phyloP scores from a whole-genome alignment of 805 yeast genomes.

The Wickerhamomyces queroliae region DNA sequence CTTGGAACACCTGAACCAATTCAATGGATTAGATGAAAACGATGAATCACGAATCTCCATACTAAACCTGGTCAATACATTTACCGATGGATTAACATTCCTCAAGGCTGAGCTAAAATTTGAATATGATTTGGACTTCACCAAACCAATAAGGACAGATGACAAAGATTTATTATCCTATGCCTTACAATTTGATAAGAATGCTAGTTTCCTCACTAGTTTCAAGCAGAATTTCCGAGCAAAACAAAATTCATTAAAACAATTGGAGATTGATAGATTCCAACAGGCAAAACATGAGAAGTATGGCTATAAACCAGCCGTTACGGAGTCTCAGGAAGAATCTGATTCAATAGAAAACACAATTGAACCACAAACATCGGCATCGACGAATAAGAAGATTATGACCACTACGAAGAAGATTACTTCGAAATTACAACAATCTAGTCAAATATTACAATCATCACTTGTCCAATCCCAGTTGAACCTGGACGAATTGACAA shows the following conservation, averaged over 20 bases:
- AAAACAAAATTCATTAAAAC: neutral
- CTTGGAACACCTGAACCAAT: conserved; percentile 5
- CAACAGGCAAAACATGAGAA: conserved; percentile 5
- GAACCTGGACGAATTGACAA: conserved; percentile 19
- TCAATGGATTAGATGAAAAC: conserved; percentile 9
- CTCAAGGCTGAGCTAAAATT: conserved; percentile 13
- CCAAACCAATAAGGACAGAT: neutral
- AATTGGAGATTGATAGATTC: conserved; percentile 2
- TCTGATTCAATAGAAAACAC: neutral
- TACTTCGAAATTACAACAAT: conserved; percentile 17
- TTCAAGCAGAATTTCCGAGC: neutral
- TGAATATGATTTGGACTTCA: conserved; percentile 10
- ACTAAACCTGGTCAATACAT: conserved; percentile 10
- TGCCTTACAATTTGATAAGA: conserved; percentile 6
- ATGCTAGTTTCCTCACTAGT: neutral
- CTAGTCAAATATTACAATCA: conserved; percentile 19
- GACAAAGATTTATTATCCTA: neutral
- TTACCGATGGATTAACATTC: conserved; percentile 9
- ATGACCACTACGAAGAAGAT: conserved; percentile 20
- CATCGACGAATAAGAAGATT: conserved; percentile 16
- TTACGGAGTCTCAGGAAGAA: neutral
- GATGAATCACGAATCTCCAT: conserved; percentile 11
- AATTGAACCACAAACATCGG: neutral
- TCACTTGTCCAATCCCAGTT: conserved; percentile 20
- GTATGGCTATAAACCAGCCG: conserved; percentile 1